phyloP scores from a whole-genome alignment of 2,329 filamentous ascomycete genomes.

The Ophiocordyceps camponoti-saundersi region DNA sequence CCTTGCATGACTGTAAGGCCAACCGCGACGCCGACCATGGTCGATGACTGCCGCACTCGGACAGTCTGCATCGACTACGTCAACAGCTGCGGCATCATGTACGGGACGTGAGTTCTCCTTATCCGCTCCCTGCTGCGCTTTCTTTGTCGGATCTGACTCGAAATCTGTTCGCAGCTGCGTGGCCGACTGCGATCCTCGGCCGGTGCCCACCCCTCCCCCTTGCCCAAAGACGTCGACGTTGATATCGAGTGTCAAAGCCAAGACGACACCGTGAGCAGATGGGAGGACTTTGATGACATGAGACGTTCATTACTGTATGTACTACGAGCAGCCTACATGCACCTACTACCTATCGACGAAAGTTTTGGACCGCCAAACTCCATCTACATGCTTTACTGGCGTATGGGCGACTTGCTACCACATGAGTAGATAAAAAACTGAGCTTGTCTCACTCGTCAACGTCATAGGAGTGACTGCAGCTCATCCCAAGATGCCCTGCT shows the following conservation, averaged over 20 bases:
- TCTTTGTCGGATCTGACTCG: background rate
- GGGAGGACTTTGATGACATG: too few species aligned
- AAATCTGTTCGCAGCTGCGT: background rate
- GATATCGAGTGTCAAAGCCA: background rate
- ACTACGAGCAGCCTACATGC: too few species aligned
- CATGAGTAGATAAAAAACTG: too few species aligned
- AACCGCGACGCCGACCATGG: background rate
- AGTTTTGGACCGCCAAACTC: too few species aligned
- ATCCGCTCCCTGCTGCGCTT: background rate
- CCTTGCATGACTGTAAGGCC: background rate
- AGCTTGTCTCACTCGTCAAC: too few species aligned
- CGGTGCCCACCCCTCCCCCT: background rate
- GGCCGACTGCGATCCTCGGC: background rate
- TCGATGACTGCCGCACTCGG: background rate
- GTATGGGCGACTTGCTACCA: too few species aligned
- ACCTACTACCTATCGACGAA: too few species aligned
- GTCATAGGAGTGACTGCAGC: too few species aligned
- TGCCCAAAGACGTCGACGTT: background rate
- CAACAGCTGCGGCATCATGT: background rate
- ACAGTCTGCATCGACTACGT: slow-evolving; percentile 1
- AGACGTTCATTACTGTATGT: too few species aligned
- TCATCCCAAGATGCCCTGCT: too few species aligned
- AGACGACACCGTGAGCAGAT: too few species aligned
- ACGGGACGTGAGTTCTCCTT: background rate
- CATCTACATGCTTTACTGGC: too few species aligned